phyloP scores from a whole-genome alignment of 2,329 filamentous ascomycete genomes.

The Macrophomina phaseolina region DNA sequence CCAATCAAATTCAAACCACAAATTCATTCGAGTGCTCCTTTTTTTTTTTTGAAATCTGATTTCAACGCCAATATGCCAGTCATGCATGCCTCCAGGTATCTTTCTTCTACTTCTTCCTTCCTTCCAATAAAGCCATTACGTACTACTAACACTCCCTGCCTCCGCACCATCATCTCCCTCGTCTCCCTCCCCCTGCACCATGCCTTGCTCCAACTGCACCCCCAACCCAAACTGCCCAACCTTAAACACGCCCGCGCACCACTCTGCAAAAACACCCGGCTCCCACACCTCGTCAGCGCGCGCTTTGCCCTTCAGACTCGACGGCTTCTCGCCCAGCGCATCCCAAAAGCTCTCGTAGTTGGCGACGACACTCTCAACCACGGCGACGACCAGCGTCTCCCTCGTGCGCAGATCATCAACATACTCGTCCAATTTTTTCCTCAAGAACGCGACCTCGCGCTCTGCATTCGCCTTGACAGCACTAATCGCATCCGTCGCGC shows the following conservation, averaged over 20 bases:
- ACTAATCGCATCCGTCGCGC: conserved; percentile 32
- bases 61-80: neutral
- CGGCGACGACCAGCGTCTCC: conserved; percentile 69
- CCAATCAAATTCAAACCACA: neutral
- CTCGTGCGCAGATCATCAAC: conserved; percentile 68
- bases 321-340: conserved; percentile 35
- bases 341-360: conserved; percentile 66
- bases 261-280: conserved; percentile 67
- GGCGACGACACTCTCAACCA: conserved; percentile 67
- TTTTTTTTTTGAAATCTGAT: neutral
- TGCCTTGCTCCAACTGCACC: conserved; percentile 30
- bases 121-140: neutral
- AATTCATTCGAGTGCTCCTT: neutral
- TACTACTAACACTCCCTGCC: neutral
- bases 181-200: neutral
- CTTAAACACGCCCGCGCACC: conserved; percentile 64
- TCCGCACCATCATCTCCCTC: neutral
- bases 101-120: neutral
- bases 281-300: conserved; percentile 69
- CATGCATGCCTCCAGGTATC: conserved; percentile 6
- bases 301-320: conserved; percentile 59
- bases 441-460: conserved; percentile 62
- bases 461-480: conserved; percentile 59
- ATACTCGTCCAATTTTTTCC: conserved; percentile 65
- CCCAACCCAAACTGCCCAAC: conserved; percentile 54